phyloP scores from a whole-genome alignment of 345 rosid species.

The Hevea brasiliensis region DNA sequence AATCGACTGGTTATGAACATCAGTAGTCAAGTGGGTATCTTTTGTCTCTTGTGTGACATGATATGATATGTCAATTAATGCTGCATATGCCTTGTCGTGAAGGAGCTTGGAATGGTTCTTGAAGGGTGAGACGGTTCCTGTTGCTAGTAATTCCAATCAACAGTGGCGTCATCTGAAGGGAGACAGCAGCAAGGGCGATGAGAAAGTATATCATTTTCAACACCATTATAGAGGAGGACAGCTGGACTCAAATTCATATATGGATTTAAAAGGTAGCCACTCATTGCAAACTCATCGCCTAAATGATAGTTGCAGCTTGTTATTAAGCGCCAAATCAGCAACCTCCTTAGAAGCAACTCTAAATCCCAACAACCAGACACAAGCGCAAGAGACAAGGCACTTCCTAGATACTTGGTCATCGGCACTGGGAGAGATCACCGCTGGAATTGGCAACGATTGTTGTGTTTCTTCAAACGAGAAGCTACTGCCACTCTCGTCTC shows the following conservation, averaged over 20 bases:
- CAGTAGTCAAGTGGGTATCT: no score
- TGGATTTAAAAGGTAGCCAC: conserved; percentile 3
- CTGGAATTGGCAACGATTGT: conserved; percentile 28
- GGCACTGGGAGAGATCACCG: conserved; percentile 17
- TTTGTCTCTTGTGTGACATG: no score
- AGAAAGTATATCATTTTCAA: conserved; percentile 12
- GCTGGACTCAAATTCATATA: conserved; percentile 10
- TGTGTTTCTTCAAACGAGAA: conserved; percentile 34
- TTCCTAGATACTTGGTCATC: conserved; percentile 60
- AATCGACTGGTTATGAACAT: no score
- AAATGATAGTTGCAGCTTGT: conserved; percentile 27
- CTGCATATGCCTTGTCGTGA: conserved; percentile 40
- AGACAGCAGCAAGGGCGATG: no score
- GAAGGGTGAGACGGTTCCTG: conserved; percentile 49
- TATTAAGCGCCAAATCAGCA: conserved; percentile 37
- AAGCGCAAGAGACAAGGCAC: conserved; percentile 56
- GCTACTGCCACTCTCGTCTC: conserved; percentile 38
- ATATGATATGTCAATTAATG: no score
- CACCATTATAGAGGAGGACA: conserved; percentile 32
- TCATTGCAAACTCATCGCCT: conserved; percentile 34
- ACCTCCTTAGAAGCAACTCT: conserved; percentile 33
- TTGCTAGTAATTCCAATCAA: conserved; percentile 37
- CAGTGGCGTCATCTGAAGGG: conserved; percentile 41
- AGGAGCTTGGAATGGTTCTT: conserved; percentile 77
- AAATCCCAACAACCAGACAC: no score